phyloP scores from a whole-genome alignment of 164 flowering plant genomes.

The Cinnamomum chago region DNA sequence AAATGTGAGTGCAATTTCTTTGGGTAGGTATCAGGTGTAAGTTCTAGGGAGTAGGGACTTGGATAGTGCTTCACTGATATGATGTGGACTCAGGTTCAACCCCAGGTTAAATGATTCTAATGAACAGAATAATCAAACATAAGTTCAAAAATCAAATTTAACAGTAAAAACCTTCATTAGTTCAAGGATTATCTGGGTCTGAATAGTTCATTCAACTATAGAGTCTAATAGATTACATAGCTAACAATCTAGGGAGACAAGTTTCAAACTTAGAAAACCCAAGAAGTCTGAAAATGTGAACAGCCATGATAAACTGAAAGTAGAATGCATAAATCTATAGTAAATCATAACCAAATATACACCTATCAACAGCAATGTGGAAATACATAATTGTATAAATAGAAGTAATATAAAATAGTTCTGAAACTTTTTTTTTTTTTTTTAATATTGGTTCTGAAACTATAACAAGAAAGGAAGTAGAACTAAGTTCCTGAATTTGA shows the following conservation, averaged over 20 bases:
- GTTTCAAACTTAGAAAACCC: not conserved
- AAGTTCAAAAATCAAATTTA: not conserved
- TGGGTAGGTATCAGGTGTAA: not conserved
- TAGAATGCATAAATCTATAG: not conserved
- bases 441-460: not conserved
- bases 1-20: not conserved
- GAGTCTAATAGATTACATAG: too few relatives aligned
- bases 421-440: too few relatives aligned
- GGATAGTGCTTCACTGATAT: not conserved
- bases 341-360: not conserved
- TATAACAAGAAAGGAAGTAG: not conserved
- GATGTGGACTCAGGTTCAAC: too few relatives aligned
- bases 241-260: too few relatives aligned
- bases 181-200: not conserved
- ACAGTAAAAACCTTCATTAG: too few relatives aligned
- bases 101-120: too few relatives aligned
- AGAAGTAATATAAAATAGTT: too few relatives aligned
- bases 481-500: not conserved
- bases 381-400: too few relatives aligned
- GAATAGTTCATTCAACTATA: too few relatives aligned
- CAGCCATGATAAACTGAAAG: not conserved
- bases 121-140: too few relatives aligned
- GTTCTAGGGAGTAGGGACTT: not conserved
- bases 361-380: not conserved
- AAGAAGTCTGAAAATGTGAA: not conserved